Evolutionary conservation across 73 alveolate genomes (phyloP), one percentile per base, ranked within the genome.

Genomic region (Symbiodinium pilosum): DNA sequence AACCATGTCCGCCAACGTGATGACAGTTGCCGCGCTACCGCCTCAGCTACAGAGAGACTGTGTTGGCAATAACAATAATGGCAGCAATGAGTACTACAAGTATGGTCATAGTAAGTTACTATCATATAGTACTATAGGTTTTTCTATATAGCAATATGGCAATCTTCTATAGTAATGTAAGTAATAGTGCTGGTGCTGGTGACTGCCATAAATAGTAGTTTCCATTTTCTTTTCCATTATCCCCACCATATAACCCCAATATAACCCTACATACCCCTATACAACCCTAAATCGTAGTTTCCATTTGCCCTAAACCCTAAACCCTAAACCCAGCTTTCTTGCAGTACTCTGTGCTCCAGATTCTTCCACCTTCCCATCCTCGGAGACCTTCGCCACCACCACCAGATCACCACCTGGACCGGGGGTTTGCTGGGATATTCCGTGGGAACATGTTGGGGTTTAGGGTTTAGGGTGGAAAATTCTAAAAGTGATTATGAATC

Each of bases 381-480:
- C 41, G 96, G 96, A 91, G 96, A 91, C 87, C 47, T 69, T 44
- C 96, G 96, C 96, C 96, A 91, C 96, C 96, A 91, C 87, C 96
- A 91, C 96, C 96, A 91, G 96, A 91, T 91, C 96, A 91, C 96
- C 96, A 91, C 96, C 96, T 34, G 88, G 81, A 64, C 81, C 24
- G 38, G 38, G 21, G 26, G 11, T 12, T 20, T 20, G 30, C 9
- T 64, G 32, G 38, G 38, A 26, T 16, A 9, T 26, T 54, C 73
- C 20, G 20, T n/a, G 73, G 73, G 88, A 14, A 81, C 38, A n/a
- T 81, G n/a, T n/a, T n/a, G n/a, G n/a, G n/a, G n/a, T n/a, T n/a
- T n/a, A n/a, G n/a, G n/a, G n/a, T n/a, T n/a, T n/a, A n/a, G n/a
- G n/a, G n/a, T n/a, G n/a, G 84, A 69, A 9, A 24, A 24, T 69